phyloP scores from a whole-genome alignment of 345 rosid genomes.

The Stellera chamaejasme region DNA sequence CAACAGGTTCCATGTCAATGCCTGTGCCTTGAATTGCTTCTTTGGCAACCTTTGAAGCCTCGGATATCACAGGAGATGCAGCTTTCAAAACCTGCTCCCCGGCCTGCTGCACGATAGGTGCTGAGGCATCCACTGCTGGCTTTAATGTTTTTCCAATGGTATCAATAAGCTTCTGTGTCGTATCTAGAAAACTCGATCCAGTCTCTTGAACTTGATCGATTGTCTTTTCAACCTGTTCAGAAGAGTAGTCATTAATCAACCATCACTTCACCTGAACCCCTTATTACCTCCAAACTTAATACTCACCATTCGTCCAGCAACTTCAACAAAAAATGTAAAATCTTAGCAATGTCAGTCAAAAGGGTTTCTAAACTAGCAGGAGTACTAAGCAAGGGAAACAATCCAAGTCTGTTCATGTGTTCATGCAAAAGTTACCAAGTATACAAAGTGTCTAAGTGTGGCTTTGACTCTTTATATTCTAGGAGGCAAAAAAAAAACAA shows the following conservation, averaged over 20 bases:
- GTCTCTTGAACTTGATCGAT: slow-evolving; percentile 64
- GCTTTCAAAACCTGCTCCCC: slow-evolving; percentile 71
- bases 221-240: slow-evolving; percentile 73
- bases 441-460: too few relatives aligned
- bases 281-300: not conserved
- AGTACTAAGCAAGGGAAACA: too few relatives aligned
- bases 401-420: too few relatives aligned
- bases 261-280: not conserved
- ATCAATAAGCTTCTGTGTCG: slow-evolving; percentile 51
- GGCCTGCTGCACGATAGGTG: slow-evolving; percentile 65
- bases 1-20: slow-evolving; percentile 63
- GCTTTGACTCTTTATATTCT: too few relatives aligned
- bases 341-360: not conserved
- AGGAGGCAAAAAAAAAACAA: too few relatives aligned
- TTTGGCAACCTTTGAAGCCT: slow-evolving; percentile 79
- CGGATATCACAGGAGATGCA: slow-evolving; percentile 85
- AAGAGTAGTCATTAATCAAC: slow-evolving; percentile 7
- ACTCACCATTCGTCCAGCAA: not conserved
- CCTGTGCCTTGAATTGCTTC: slow-evolving; percentile 85
- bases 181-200: slow-evolving; percentile 53
- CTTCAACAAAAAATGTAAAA: not conserved
- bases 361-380: not conserved
- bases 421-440: too few relatives aligned
- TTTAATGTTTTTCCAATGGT: slow-evolving; percentile 59
- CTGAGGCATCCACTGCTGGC: slow-evolving; percentile 64